These are phyloP conservation scores for Tritrichomonas foetus DNA, from an alignment of 208 protist genomes.

Conservation along the genomic window DNA sequence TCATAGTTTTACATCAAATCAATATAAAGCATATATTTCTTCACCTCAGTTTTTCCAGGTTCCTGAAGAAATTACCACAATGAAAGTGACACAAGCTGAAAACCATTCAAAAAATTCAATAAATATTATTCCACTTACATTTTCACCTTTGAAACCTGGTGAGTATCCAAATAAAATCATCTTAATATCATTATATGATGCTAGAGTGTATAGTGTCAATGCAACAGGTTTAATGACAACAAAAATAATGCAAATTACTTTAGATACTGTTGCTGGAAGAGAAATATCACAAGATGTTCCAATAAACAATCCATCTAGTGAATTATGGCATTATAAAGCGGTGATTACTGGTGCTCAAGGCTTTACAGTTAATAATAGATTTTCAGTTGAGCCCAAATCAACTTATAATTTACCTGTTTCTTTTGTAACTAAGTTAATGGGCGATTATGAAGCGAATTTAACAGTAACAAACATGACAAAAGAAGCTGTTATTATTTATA, in stretches of 20 bases:
- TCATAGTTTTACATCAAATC: not conserved
- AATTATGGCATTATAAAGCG: not conserved
- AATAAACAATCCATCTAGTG: not conserved
- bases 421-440: not conserved
- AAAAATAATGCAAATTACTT: not conserved
- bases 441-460: not conserved
- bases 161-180: slow-evolving; percentile 3
- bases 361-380: not conserved
- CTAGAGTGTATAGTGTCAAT: not conserved
- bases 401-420: not conserved
- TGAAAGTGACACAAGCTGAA: not conserved
- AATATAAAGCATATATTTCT: not conserved
- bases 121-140: not conserved
- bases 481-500: not conserved
- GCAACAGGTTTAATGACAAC: not conserved
- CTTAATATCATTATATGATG: not conserved
- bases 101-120: not conserved
- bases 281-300: not conserved
- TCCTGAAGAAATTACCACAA: not conserved
- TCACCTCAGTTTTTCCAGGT: not conserved
- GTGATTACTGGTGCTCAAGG: not conserved
- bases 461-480: not conserved
- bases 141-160: not conserved
- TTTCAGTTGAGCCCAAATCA: not conserved
- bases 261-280: not conserved